phyloP scores from a whole-genome alignment of 2,329 filamentous ascomycete species.

The Metarhizium guizhouense region DNA sequence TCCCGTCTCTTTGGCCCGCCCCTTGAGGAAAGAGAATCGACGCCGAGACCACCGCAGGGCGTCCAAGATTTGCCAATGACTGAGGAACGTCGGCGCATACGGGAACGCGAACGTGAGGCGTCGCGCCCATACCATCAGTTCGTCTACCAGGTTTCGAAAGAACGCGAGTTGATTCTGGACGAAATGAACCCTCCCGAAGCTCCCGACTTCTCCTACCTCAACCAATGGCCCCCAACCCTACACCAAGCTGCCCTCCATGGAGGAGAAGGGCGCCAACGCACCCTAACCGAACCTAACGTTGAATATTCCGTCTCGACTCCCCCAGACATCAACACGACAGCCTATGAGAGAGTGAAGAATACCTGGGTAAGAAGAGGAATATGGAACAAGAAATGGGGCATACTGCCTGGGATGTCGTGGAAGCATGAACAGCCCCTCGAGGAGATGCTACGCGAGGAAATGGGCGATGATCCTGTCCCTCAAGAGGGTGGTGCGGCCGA shows the following conservation, averaged over 20 bases:
- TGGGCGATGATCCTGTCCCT: too few relatives aligned
- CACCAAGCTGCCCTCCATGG: too few relatives aligned
- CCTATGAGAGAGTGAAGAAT: conserved; percentile 2
- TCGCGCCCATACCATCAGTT: conserved; percentile 12
- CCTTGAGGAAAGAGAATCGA: not conserved
- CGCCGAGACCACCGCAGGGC: not conserved
- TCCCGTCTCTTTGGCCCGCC: too few relatives aligned
- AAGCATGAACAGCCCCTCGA: conserved; percentile 18
- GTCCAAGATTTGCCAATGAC: not conserved
- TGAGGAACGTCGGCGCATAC: not conserved
- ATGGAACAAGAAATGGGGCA: conserved; percentile 3
- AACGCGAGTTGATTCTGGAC: conserved; percentile 8
- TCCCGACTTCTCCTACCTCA: too few relatives aligned
- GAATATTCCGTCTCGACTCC: not conserved
- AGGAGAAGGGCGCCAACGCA: too few relatives aligned
- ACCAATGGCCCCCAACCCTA: too few relatives aligned
- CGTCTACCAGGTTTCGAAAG: conserved; percentile 7
- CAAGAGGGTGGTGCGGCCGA: too few relatives aligned
- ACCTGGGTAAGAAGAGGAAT: not conserved
- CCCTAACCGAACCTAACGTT: too few relatives aligned
- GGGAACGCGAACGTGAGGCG: conserved; percentile 3
- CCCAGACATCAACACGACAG: not conserved
- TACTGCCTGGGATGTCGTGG: conserved; percentile 5
- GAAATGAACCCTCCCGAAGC: not conserved
- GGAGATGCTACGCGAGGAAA: too few relatives aligned